These are phyloP conservation scores for Cylindrotheca closterium DNA, from an alignment of 108 stramenopile species.

Conservation along the genomic window DNA sequence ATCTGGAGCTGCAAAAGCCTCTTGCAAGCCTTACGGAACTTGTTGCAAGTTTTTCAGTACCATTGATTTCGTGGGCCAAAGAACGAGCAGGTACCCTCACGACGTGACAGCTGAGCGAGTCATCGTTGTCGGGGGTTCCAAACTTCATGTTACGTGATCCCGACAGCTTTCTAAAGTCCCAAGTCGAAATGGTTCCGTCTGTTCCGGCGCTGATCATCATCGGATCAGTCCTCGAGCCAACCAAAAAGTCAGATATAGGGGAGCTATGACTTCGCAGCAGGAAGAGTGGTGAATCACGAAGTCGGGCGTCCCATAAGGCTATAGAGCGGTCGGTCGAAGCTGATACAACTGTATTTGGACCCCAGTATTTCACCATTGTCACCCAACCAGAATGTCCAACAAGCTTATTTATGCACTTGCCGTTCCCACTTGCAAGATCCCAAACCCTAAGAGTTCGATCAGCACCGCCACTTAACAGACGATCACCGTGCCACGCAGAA, in stretches of 20 bases:
- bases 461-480: slow-evolving; percentile 76
- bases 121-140: slow-evolving; percentile 8
- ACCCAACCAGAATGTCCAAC: slow-evolving; percentile 83
- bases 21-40: slow-evolving; percentile 29
- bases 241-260: slow-evolving; percentile 74
- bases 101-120: slow-evolving; percentile 27
- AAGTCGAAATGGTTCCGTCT: slow-evolving; percentile 82
- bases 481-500: slow-evolving; percentile 89
- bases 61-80: slow-evolving; percentile 38
- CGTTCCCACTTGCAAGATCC: slow-evolving; percentile 61
- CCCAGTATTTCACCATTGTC: slow-evolving; percentile 80
- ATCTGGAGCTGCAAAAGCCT: slow-evolving; percentile 17
- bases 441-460: slow-evolving; percentile 80
- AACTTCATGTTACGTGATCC: slow-evolving; percentile 11
- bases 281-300: slow-evolving; percentile 70
- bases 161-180: slow-evolving; percentile 82
- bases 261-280: slow-evolving; percentile 70
- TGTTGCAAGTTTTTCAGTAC: slow-evolving; percentile 28
- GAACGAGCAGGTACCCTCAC: slow-evolving; percentile 52
- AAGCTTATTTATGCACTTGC: slow-evolving; percentile 59
- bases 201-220: slow-evolving; percentile 75
- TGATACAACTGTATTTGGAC: slow-evolving; percentile 81
- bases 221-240: slow-evolving; percentile 78
- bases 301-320: slow-evolving; percentile 81
- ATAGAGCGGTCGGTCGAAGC: slow-evolving; percentile 83